Evolutionary conservation across 371 early-diverging fungal genomes (phyloP), one percentile per base, ranked within the genome.

Genomic region (Mortierella sp.): DNA sequence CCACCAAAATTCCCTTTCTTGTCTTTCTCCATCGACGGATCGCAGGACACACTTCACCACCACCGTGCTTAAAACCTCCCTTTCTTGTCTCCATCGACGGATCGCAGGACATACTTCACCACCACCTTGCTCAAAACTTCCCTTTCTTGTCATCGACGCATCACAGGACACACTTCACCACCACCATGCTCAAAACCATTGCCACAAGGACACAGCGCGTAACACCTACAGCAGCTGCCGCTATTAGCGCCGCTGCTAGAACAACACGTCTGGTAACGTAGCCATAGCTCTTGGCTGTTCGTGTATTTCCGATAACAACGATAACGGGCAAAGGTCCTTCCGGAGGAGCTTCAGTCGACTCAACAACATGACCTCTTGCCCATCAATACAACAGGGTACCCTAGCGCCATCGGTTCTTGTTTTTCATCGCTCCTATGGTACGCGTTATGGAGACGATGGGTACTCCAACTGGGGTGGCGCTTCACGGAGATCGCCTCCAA

Each of bases 371-470:
- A 2, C 2, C 13, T 14, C 19, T 46, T 54, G 13, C 16, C 10
- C 19, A 10, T 10, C 3, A 2, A 48, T 10, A 50, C 29, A 21
- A 41, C 52, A 70, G 63, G 45, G 59, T 49, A 17, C 34, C 27
- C 43, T 63, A 17, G 65, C 72, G 16, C 66, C 74, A 3, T 63
- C 67, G 10, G 74, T 63, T 28, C 52, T 68, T 2, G 43, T 74
- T 17, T 27, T 68, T 41, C 44, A 54, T 25, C 49, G 76, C 25
- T 50, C 64, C 24, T 68, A 64, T 57, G 76, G 68, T 2, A 68
- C 68, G 14, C 68, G 68, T 17, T 74, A 68, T 40, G 68, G 68
- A 41, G 73, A 73, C 48, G 73, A 73, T 25, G 56, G 65, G 51
- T 73, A 73, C 46, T 29, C 63, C 19, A 67, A 43, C 60, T 73